Base-by-base conservation (phyloP, 176 grass and related monocot species). In the Olyra latifolia region DNA sequence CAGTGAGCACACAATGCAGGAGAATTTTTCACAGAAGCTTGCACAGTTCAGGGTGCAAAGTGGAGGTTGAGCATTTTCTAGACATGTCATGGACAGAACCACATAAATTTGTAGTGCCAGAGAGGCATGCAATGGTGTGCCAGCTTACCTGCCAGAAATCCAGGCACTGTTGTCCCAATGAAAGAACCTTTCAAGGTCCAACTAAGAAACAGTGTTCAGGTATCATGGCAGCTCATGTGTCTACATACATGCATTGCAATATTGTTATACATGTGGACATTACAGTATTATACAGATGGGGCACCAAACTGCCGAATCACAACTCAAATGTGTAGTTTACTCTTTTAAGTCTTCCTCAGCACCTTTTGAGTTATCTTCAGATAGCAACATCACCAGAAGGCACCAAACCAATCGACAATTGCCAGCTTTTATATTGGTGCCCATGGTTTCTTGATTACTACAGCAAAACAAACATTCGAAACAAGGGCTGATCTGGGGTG, bases 171-270 rank as follows among this genome's bases (percentile, higher is more conserved):
- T 77, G 77, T 48, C 71, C 64, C 45, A 78, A 32, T 17, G 28
- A 54, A 84, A 46, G 70, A 75, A 64, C 62, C 50, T 69, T 59
- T 53, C 74, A 40, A 78, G 74, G 22, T 30, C 25, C 71, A 80
- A 80, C 54, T 54, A 56, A 75, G 62, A 43, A 62, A 62, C 63
- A 23, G 53, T 25, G 63, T 64, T 47, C 75, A 48, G 60, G 40
- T 23, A 58, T 69, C 76, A 85, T 81, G 82, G 46, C 46, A 80
- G 82, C 55, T 76, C 77, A 84, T 39, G 19, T 11, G 77, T 89
- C 82, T 28, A 62, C 70, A 71, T 81, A 71, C 44, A 89, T 17
- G 62, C 69, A 75, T 44, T 79, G 47, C 24, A 69, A 49, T 38
- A 40, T 43, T 69, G 44, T 52, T 54, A 15, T 46, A 74, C 69